A percentile compares a stretch with the other conserved stretches of the same genome.
phyloP scores from a whole-genome alignment of 225 moss, liverwort and hornwort species.

The Lunularia cruciata region DNA sequence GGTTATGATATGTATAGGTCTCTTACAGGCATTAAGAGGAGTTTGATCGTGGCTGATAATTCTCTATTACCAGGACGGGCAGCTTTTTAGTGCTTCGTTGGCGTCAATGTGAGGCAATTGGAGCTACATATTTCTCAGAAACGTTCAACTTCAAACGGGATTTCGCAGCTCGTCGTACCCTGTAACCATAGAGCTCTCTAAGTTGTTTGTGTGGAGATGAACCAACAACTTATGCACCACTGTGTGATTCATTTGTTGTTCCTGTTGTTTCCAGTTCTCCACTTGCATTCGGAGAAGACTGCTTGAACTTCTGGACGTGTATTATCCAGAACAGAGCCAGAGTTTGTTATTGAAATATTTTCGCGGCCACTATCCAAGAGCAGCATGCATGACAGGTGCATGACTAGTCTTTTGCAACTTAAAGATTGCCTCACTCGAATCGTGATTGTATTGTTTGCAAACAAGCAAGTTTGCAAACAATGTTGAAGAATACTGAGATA shows the following conservation, averaged over 20 bases:
- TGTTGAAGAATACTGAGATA: no score
- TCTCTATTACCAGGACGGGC: neutral
- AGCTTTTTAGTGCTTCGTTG: no score
- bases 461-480: no score
- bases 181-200: neutral
- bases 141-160: neutral
- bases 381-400: slow-evolving; percentile 14
- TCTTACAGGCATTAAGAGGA: neutral
- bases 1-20: neutral
- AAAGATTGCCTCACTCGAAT: no score
- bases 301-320: slow-evolving; percentile 27
- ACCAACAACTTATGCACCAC: neutral
- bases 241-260: neutral
- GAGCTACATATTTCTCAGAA: neutral
- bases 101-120: neutral
- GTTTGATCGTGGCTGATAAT: no score
- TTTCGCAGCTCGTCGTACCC: neutral
- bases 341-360: slow-evolving; percentile 17
- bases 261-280: slow-evolving; percentile 43
- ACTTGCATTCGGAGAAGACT: slow-evolving; percentile 41
- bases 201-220: neutral
- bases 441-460: no score
- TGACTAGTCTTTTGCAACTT: slow-evolving; percentile 7
- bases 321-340: slow-evolving; percentile 23
- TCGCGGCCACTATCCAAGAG: slow-evolving; percentile 22